Percentiles rank a stretch among this genome's conserved stretches.
These are phyloP conservation scores for Wallacemonas rigidus DNA, from an alignment of 208 protist genomes.

Conservation along the genomic window DNA sequence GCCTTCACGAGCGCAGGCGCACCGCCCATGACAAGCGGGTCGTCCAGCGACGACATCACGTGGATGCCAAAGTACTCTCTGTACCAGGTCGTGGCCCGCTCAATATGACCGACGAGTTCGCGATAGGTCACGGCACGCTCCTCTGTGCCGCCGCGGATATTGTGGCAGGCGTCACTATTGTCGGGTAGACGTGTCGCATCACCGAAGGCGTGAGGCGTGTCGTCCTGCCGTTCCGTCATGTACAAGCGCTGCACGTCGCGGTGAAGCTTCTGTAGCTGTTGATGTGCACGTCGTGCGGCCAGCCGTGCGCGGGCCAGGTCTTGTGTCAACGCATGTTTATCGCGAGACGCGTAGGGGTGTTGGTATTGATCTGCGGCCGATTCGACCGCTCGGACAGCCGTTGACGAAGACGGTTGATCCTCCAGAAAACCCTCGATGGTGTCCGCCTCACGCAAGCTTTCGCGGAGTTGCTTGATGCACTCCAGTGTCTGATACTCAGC, in stretches of 20 bases:
- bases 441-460: slow-evolving; percentile 27
- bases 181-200: too few species aligned
- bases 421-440: slow-evolving; percentile 11
- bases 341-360: neutral
- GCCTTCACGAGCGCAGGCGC: slow-evolving; percentile 3
- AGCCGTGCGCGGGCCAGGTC: slow-evolving; percentile 16
- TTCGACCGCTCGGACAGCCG: neutral
- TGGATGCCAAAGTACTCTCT: slow-evolving; percentile 44
- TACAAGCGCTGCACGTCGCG: slow-evolving; percentile 35
- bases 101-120: slow-evolving; percentile 38
- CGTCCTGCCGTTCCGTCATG: neutral
- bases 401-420: neutral
- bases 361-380: neutral
- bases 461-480: slow-evolving; percentile 45
- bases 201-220: too few species aligned
- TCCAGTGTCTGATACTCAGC: slow-evolving; percentile 55
- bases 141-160: slow-evolving; percentile 9
- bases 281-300: slow-evolving; percentile 26
- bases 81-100: slow-evolving; percentile 51
- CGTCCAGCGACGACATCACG: slow-evolving; percentile 27
- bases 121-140: slow-evolving; percentile 22
- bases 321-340: slow-evolving; percentile 8
- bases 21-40: slow-evolving; percentile 13
- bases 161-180: too few species aligned
- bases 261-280: slow-evolving; percentile 32